Evolutionary conservation across 2,329 filamentous ascomycete genomes (phyloP).

Genomic region (Pseudopyricularia cyperi): DNA sequence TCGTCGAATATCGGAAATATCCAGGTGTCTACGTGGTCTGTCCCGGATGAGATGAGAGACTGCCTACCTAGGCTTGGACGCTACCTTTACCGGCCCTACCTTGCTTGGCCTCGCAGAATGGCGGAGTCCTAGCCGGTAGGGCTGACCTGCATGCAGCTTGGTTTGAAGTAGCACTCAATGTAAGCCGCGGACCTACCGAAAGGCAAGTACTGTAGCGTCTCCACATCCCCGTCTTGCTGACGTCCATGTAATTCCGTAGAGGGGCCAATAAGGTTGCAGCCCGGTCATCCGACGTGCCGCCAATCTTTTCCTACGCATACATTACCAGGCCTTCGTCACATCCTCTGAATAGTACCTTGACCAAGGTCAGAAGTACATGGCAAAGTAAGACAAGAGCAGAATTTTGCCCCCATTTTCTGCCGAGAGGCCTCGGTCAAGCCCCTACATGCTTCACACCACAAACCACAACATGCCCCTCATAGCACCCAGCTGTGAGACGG

Average conservation of each 20-base stretch:
- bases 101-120: neutral
- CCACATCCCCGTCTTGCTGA: neutral
- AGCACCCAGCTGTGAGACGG: no score
- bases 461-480: no score
- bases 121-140: neutral
- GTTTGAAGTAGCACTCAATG: neutral
- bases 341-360: neutral
- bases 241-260: neutral
- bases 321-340: neutral
- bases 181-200: neutral
- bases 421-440: no score
- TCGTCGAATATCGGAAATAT: no score
- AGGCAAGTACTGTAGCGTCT: neutral
- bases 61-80: no score
- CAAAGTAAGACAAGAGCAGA: neutral
- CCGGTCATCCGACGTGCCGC: neutral
- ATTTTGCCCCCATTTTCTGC: no score
- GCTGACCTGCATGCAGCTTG: neutral
- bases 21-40: no score
- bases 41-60: no score
- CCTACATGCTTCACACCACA: no score
- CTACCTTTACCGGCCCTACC: no score
- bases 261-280: neutral
- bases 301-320: neutral
- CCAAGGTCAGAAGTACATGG: neutral